Conservation (phyloP, 2,329 filamentous ascomycete species). For the Colletotrichum destructivum region DNA sequence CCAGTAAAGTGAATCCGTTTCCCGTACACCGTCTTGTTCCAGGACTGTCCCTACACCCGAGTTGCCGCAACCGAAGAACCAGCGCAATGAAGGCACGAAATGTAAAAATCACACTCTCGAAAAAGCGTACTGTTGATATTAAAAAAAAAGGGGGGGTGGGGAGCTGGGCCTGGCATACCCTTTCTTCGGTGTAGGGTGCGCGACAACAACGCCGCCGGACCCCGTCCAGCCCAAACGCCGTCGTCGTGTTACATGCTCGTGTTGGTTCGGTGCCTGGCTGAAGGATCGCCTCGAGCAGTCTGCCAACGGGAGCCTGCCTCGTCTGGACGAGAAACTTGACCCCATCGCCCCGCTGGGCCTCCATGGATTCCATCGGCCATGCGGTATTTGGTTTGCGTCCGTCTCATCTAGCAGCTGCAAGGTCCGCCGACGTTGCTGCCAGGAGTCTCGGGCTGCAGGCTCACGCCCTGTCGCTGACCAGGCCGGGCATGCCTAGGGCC, state of each 20-base stretch:
- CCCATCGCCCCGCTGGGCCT: conserved; percentile 19
- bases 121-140: conserved; percentile 42
- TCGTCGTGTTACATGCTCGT: conserved; percentile 29
- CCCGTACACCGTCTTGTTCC: conserved; percentile 42
- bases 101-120: conserved; percentile 32
- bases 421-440: conserved; percentile 71
- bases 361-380: conserved; percentile 5
- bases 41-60: conserved; percentile 40
- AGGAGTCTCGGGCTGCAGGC: conserved; percentile 68
- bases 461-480: conserved; percentile 73
- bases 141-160: conserved; percentile 19
- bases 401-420: conserved; percentile 67
- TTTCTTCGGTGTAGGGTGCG: conserved; percentile 30
- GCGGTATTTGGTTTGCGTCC: conserved; percentile 34
- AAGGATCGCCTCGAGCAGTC: conserved; percentile 25
- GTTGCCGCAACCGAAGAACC: conserved; percentile 40
- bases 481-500: conserved; percentile 88
- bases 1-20: conserved; percentile 38
- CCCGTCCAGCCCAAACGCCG: conserved; percentile 37
- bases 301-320: conserved; percentile 28
- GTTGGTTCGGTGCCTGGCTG: conserved; percentile 21
- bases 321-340: conserved; percentile 8
- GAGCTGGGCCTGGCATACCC: conserved; percentile 37
- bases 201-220: conserved; percentile 37
- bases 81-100: conserved; percentile 41